Conservation (phyloP, 805 yeast genomes). For the Ogataea pignaliae region DNA sequence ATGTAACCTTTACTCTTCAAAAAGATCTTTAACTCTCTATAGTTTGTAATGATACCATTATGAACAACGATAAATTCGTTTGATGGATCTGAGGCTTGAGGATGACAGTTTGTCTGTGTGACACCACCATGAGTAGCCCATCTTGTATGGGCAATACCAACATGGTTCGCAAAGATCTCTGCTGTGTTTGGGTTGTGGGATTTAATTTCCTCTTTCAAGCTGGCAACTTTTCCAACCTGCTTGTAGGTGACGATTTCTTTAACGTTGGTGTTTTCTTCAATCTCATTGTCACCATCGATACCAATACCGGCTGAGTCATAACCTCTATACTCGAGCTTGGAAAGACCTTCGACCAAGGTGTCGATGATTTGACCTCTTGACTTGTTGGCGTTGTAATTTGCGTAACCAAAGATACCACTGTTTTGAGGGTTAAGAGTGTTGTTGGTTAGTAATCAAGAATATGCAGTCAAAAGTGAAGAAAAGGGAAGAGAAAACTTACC, state of each 20-base stretch:
- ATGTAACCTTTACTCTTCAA: constrained; percentile 71
- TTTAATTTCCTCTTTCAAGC: constrained; percentile 63
- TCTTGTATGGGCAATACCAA: constrained; percentile 98
- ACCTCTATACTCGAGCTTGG: constrained; percentile 93
- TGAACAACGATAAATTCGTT: constrained; percentile 92
- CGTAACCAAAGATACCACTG: constrained; percentile 97
- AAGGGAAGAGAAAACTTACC: background rate
- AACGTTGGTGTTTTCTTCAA: constrained; percentile 31
- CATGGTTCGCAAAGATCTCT: constrained; percentile 74
- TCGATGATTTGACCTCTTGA: constrained; percentile 89
- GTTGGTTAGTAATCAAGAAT: constrained; percentile 2
- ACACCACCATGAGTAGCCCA: constrained; percentile 99
- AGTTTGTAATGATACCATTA: constrained; percentile 97
- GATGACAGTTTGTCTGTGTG: constrained; percentile 82
- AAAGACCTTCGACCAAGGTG: constrained; percentile 80
- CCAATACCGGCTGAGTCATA: constrained; percentile 98
- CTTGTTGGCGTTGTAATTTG: constrained; percentile 89
- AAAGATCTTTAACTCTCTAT: constrained; percentile 83
- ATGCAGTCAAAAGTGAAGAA: background rate
- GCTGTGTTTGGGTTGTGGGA: constrained; percentile 47
- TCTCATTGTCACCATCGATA: constrained; percentile 73
- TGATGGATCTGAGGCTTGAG: constrained; percentile 81
- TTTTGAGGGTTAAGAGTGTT: background rate
- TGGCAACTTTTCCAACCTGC: constrained; percentile 88
- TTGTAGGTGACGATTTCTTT: constrained; percentile 71